A percentile compares a stretch with the other conserved stretches of the same genome.
phyloP scores from a whole-genome alignment of 2,329 filamentous ascomycete genomes.

The Penicillium sp. region DNA sequence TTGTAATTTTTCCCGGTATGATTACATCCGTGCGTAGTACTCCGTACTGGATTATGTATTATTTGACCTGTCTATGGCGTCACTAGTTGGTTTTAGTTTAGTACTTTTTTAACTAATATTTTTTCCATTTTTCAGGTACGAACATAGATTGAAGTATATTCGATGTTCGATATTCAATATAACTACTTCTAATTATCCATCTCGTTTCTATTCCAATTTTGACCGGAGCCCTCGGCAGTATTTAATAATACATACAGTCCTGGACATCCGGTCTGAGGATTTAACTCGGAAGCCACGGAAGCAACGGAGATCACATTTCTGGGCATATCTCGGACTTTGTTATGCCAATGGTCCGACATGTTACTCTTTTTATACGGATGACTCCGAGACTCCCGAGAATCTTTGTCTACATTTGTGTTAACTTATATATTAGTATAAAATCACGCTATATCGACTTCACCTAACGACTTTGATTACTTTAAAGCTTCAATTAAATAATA shows the following conservation, averaged over 20 bases:
- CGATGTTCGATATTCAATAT: not conserved
- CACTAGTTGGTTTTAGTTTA: constrained; percentile 18
- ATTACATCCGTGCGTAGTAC: not conserved
- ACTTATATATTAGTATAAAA: not conserved
- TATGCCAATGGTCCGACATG: constrained; percentile 2
- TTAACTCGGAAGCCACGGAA: constrained; percentile 30
- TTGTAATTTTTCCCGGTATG: not conserved
- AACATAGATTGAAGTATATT: no score
- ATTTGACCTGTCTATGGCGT: constrained; percentile 29
- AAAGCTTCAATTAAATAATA: not conserved
- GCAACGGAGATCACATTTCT: constrained; percentile 22
- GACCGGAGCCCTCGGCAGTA: constrained; percentile 1
- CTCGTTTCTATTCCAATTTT: not conserved
- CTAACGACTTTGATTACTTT: not conserved
- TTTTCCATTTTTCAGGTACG: not conserved
- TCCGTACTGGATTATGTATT: not conserved
- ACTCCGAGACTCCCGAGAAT: not conserved
- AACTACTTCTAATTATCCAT: not conserved
- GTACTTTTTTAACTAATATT: not conserved
- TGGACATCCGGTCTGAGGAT: constrained; percentile 7
- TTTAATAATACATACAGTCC: not conserved
- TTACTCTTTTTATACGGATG: not conserved
- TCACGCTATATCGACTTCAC: not conserved
- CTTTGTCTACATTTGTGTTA: not conserved
- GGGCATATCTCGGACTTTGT: constrained; percentile 12